These are phyloP conservation scores for Pisolithus orientalis DNA, from an alignment of 768 basidiomycete species.

Conservation along the genomic window DNA sequence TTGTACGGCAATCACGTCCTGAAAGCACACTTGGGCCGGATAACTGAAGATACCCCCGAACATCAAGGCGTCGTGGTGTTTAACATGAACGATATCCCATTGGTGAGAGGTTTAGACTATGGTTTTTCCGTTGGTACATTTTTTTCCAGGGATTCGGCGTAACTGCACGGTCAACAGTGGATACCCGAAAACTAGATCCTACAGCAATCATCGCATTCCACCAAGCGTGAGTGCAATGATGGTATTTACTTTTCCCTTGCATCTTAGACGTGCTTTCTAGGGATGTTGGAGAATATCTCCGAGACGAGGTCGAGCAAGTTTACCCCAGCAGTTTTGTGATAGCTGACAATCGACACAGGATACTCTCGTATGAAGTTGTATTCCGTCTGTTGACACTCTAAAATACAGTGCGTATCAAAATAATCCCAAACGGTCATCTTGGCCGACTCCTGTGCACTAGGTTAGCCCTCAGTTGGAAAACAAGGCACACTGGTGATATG, in stretches of 20 bases:
- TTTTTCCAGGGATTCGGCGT: slow-evolving; percentile 86
- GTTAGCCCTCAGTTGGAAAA: too few relatives aligned
- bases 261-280: slow-evolving; percentile 33
- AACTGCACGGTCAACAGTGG: slow-evolving; percentile 90
- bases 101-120: slow-evolving; percentile 45
- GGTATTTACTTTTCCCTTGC: not conserved
- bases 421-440: not conserved
- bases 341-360: slow-evolving; percentile 42
- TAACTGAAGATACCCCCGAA: slow-evolving; percentile 98
- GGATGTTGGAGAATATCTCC: slow-evolving; percentile 96
- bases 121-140: slow-evolving; percentile 2
- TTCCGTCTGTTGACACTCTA: not conserved
- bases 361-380: slow-evolving; percentile 56
- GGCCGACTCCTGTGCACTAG: not conserved
- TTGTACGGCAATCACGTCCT: slow-evolving; percentile 97
- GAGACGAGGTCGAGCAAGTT: slow-evolving; percentile 71
- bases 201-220: slow-evolving; percentile 98
- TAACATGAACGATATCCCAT: slow-evolving; percentile 91
- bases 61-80: slow-evolving; percentile 97
- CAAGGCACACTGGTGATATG: too few relatives aligned
- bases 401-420: not conserved
- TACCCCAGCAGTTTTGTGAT: slow-evolving; percentile 1
- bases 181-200: slow-evolving; percentile 95
- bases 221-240: slow-evolving; percentile 61
- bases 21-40: slow-evolving; percentile 97